Percentiles rank a stretch among this genome's conserved stretches.
phyloP scores from a whole-genome alignment of 495 filamentous ascomycete species.

The Penicillium alfredii region DNA sequence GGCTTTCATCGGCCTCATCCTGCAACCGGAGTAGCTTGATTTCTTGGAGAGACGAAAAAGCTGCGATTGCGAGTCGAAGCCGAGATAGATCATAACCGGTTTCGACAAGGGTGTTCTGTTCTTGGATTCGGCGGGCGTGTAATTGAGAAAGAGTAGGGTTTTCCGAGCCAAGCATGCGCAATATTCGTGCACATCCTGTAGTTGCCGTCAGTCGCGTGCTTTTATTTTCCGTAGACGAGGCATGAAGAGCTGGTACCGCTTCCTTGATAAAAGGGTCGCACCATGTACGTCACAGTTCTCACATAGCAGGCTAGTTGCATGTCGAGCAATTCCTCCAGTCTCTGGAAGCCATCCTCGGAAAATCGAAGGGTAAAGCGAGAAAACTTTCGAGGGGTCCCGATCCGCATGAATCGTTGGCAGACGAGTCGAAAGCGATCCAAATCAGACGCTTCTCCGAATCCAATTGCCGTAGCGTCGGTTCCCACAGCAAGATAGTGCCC shows the following conservation, averaged over 20 bases:
- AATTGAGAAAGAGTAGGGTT: constrained; percentile 20
- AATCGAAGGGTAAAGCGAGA: constrained; percentile 56
- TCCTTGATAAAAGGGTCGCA: constrained; percentile 61
- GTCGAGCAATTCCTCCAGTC: constrained; percentile 44
- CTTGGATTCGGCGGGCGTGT: constrained; percentile 27
- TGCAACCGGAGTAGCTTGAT: constrained; percentile 60
- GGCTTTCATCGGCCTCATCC: constrained; percentile 50
- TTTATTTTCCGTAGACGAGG: background rate
- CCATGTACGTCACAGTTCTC: constrained; percentile 65
- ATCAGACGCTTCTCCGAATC: constrained; percentile 31
- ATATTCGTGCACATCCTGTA: constrained; percentile 30
- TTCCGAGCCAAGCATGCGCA: constrained; percentile 16
- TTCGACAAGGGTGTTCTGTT: constrained; percentile 27
- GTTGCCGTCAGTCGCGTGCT: constrained; percentile 16
- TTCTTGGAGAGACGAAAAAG: constrained; percentile 56
- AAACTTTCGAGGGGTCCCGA: constrained; percentile 56
- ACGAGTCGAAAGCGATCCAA: constrained; percentile 51
- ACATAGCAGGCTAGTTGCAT: constrained; percentile 57
- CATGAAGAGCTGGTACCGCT: constrained; percentile 36
- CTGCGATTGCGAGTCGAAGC: constrained; percentile 50
- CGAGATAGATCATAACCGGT: constrained; percentile 27
- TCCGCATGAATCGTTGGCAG: constrained; percentile 55
- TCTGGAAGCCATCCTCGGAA: constrained; percentile 49
- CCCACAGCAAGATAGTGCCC: no score
- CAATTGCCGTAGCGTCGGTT: background rate